Percentiles rank a stretch among this genome's conserved stretches.
phyloP scores from a whole-genome alignment of 2,329 filamentous ascomycete genomes.

The Exophiala aquamarina region DNA sequence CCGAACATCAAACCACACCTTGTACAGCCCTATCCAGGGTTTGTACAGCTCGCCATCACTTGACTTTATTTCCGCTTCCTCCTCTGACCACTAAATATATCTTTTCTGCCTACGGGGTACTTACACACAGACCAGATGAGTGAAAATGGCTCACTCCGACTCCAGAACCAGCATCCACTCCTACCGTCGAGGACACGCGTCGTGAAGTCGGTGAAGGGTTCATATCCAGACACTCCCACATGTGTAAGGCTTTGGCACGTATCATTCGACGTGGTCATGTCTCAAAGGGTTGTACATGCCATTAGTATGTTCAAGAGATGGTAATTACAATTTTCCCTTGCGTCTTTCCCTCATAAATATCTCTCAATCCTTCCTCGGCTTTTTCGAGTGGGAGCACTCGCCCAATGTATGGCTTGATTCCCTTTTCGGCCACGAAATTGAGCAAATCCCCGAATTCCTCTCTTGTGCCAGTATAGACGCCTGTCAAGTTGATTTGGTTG shows the following conservation, averaged over 20 bases:
- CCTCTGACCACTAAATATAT: too few species aligned
- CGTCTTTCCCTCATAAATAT: constrained; percentile 17
- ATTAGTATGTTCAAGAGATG: neutral
- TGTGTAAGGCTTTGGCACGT: too few species aligned
- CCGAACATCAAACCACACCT: constrained; percentile 7
- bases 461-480: constrained; percentile 18
- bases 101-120: too few species aligned
- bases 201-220: too few species aligned
- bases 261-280: too few species aligned
- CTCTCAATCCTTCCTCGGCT: constrained; percentile 15
- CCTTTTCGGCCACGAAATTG: constrained; percentile 12
- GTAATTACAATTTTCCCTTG: constrained; percentile 19
- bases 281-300: too few species aligned
- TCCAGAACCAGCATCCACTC: too few species aligned
- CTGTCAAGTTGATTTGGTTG: constrained; percentile 15
- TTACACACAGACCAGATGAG: too few species aligned
- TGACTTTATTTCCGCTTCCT: neutral
- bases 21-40: too few species aligned
- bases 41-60: neutral
- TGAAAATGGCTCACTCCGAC: too few species aligned
- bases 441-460: constrained; percentile 21
- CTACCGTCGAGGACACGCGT: too few species aligned
- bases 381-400: constrained; percentile 14
- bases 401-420: constrained; percentile 20
- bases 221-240: too few species aligned